Conservation (phyloP, 768 basidiomycete species). For the Porphyrellus cyaneotinctus region DNA sequence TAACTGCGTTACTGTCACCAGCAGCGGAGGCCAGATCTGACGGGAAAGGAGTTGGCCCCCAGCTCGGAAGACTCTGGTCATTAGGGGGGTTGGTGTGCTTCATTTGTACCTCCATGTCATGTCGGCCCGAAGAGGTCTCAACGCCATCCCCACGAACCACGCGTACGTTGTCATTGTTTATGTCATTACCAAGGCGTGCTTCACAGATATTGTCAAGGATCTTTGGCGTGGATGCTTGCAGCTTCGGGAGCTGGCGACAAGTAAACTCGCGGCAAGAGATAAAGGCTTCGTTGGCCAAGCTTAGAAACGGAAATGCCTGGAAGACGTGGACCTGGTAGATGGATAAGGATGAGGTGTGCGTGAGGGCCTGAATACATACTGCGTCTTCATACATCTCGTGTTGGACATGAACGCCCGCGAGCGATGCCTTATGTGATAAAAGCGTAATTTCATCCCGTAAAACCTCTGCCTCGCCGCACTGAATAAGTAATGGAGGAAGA, state of each 20-base stretch:
- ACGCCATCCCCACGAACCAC: constrained; percentile 75
- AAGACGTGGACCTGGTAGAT: constrained; percentile 77
- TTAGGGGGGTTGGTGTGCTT: constrained; percentile 19
- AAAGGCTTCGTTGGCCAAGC: constrained; percentile 62
- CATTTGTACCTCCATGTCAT: constrained; percentile 39
- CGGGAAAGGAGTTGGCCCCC: constrained; percentile 34
- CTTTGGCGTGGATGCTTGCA: constrained; percentile 48
- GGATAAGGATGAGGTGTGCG: neutral
- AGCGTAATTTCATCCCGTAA: constrained; percentile 92
- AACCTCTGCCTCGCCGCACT: constrained; percentile 92
- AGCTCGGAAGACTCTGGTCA: constrained; percentile 48
- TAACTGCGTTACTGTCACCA: constrained; percentile 1
- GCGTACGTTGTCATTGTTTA: constrained; percentile 59
- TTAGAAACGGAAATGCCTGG: constrained; percentile 80
- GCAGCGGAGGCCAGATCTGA: constrained; percentile 2
- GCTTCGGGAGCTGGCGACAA: constrained; percentile 50
- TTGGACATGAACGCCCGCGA: constrained; percentile 79
- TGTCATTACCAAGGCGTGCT: constrained; percentile 62
- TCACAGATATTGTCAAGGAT: constrained; percentile 53
- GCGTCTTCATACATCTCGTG: constrained; percentile 92
- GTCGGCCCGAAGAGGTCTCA: constrained; percentile 42
- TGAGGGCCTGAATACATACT: constrained; percentile 42
- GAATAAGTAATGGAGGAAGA: constrained; percentile 86
- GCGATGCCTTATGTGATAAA: constrained; percentile 86
- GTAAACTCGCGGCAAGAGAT: constrained; percentile 69